phyloP scores from a whole-genome alignment of 371 early-diverging fungal species.

The Actinomortierella wolfii region DNA sequence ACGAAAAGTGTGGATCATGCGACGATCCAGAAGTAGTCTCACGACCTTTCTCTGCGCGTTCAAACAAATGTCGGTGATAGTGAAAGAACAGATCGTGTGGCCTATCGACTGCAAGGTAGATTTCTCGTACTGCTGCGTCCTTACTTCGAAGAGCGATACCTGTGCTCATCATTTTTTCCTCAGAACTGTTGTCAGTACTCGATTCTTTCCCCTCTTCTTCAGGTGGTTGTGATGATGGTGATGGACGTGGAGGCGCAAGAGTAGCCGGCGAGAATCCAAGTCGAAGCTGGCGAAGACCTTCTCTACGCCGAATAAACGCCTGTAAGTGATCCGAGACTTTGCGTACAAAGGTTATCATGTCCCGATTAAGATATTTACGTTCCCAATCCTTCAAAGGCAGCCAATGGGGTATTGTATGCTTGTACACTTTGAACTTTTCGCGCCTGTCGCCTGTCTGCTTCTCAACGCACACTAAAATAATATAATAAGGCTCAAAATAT shows the following conservation, averaged over 20 bases:
- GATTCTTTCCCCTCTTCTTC: too few relatives aligned
- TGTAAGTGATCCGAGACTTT: slow-evolving; percentile 29
- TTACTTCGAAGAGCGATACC: neutral
- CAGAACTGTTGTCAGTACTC: too few relatives aligned
- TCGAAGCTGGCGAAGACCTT: slow-evolving; percentile 5
- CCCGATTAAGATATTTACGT: slow-evolving; percentile 27
- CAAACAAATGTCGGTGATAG: too few relatives aligned
- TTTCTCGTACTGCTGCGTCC: slow-evolving; percentile 3
- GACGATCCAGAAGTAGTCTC: too few relatives aligned
- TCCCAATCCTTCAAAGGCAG: slow-evolving; percentile 29
- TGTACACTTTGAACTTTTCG: slow-evolving; percentile 10
- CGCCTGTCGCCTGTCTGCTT: neutral
- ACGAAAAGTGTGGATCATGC: too few relatives aligned
- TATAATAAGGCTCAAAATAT: slow-evolving; percentile 39
- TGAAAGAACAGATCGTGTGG: too few relatives aligned
- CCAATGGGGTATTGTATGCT: slow-evolving; percentile 42
- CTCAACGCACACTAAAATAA: slow-evolving; percentile 14
- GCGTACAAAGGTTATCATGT: slow-evolving; percentile 24
- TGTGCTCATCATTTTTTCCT: neutral
- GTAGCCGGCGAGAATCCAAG: slow-evolving; percentile 1
- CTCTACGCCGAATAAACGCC: slow-evolving; percentile 15
- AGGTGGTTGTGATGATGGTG: neutral
- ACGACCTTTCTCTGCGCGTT: too few relatives aligned
- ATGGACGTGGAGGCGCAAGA: neutral
- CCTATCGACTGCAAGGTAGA: too few relatives aligned